Percentiles rank a stretch among this genome's conserved stretches.
These are phyloP conservation scores for Ceratobasidium sp. DNA, from an alignment of 1,284 basidiomycete genomes.

Conservation along the genomic window DNA sequence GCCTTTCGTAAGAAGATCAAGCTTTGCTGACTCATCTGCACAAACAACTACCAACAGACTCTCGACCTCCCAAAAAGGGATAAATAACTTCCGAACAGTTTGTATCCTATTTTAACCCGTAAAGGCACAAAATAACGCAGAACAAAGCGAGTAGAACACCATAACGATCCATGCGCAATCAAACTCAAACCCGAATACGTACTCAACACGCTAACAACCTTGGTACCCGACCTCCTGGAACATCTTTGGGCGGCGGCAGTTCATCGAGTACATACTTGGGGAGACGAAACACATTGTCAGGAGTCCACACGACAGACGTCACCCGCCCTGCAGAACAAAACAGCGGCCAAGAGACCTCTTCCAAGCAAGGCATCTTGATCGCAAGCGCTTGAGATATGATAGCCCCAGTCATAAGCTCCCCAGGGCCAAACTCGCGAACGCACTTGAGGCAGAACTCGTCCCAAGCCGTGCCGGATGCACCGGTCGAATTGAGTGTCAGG, in stretches of 20 bases:
- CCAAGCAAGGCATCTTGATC: background rate
- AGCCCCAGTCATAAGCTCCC: background rate
- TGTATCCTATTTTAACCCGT: too few species aligned
- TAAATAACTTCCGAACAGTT: too few species aligned
- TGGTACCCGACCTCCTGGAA: background rate
- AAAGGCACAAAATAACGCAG: too few species aligned
- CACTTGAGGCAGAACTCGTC: background rate
- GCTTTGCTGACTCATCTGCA: background rate
- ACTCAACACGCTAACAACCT: background rate
- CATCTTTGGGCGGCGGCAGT: background rate
- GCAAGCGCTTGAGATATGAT: background rate
- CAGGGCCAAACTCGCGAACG: background rate
- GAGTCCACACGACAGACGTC: background rate
- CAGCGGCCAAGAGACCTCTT: background rate
- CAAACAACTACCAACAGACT: background rate
- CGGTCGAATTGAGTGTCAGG: too few species aligned
- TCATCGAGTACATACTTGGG: background rate
- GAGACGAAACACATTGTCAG: background rate
- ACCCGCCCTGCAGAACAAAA: background rate
- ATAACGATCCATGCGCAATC: too few species aligned
- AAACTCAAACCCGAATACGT: too few species aligned
- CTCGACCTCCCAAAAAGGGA: too few species aligned
- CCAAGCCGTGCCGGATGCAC: background rate
- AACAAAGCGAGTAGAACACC: too few species aligned
- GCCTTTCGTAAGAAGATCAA: background rate